Evolutionary conservation across 306 rosid genomes (phyloP).

Genomic region (Cicer cuneatum): DNA sequence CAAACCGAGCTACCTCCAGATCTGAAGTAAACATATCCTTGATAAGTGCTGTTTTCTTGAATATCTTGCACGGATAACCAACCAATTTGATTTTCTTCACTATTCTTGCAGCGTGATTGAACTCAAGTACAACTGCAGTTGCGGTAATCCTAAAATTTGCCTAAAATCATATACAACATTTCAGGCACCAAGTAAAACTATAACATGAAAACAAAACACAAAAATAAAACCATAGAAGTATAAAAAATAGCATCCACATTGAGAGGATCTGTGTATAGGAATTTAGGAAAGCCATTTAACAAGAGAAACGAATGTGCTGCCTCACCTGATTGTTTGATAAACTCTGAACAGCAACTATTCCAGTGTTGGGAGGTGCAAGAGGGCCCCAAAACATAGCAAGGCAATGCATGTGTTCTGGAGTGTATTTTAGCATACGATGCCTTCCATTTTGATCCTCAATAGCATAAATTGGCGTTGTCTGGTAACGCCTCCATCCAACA

Average conservation of each 20-base stretch:
- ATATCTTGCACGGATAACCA: slow-evolving; percentile 90
- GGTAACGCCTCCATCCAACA: slow-evolving; percentile 97
- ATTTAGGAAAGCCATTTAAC: neutral
- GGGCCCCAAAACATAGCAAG: slow-evolving; percentile 97
- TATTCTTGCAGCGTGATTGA: slow-evolving; percentile 76
- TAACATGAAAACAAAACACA: neutral
- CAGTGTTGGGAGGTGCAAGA: slow-evolving; percentile 90
- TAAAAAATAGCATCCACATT: slow-evolving; percentile 17
- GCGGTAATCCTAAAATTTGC: slow-evolving; percentile 88
- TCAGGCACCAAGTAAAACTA: slow-evolving; percentile 38
- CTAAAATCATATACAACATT: slow-evolving; percentile 56
- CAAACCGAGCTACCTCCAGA: slow-evolving; percentile 94
- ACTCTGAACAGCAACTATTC: slow-evolving; percentile 86
- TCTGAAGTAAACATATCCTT: slow-evolving; percentile 93
- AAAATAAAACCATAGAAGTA: neutral
- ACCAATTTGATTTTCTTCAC: slow-evolving; percentile 92
- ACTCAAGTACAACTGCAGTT: slow-evolving; percentile 87
- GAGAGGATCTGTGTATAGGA: slow-evolving; percentile 18
- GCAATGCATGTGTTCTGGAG: slow-evolving; percentile 96
- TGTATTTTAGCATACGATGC: slow-evolving; percentile 92
- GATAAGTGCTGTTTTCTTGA: slow-evolving; percentile 90
- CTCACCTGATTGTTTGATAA: slow-evolving; percentile 81
- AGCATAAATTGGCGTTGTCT: slow-evolving; percentile 88
- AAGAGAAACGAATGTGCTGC: neutral
- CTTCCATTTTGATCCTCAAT: slow-evolving; percentile 88